A percentile compares a stretch with the other conserved stretches of the same genome.
These are phyloP conservation scores for Geotrichum aggregatum DNA, from an alignment of 1,139 yeast genomes.

Conservation along the genomic window DNA sequence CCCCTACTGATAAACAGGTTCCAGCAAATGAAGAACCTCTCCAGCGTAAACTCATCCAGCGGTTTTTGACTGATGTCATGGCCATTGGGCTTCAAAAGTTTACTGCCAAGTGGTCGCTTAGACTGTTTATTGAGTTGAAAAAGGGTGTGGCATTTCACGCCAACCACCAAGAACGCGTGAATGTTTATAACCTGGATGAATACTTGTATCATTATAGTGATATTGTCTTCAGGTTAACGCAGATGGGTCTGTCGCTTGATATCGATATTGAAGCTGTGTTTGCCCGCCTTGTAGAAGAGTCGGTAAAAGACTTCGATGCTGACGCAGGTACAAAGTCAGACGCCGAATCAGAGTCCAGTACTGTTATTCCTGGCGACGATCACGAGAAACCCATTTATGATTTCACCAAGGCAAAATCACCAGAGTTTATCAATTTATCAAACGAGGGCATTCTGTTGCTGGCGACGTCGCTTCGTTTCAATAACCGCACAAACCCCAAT, in stretches of 20 bases:
- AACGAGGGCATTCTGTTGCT: conserved; percentile 36
- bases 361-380: conserved; percentile 14
- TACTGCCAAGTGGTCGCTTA: conserved; percentile 35
- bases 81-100: conserved; percentile 41
- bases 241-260: conserved; percentile 59
- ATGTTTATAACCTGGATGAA: conserved; percentile 26
- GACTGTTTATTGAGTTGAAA: conserved; percentile 34
- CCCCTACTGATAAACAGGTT: conserved; percentile 41
- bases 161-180: conserved; percentile 21
- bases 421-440: conserved; percentile 24
- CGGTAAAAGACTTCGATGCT: conserved; percentile 15
- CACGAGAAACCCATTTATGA: conserved; percentile 14
- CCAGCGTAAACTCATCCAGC: conserved; percentile 44
- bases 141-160: conserved; percentile 27
- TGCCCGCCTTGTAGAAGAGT: conserved; percentile 29
- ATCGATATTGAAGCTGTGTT: conserved; percentile 49
- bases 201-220: conserved; percentile 32
- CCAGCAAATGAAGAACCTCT: conserved; percentile 34
- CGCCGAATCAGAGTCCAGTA: conserved; percentile 19
- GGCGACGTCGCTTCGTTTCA: conserved; percentile 35
- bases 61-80: conserved; percentile 46
- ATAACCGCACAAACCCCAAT: conserved; percentile 25
- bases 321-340: conserved; percentile 17
- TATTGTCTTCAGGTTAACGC: conserved; percentile 46
- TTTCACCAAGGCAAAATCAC: conserved; percentile 22